phyloP scores from a whole-genome alignment of 192 early-diverging fungal genomes.

The Linnemannia hyalina region DNA sequence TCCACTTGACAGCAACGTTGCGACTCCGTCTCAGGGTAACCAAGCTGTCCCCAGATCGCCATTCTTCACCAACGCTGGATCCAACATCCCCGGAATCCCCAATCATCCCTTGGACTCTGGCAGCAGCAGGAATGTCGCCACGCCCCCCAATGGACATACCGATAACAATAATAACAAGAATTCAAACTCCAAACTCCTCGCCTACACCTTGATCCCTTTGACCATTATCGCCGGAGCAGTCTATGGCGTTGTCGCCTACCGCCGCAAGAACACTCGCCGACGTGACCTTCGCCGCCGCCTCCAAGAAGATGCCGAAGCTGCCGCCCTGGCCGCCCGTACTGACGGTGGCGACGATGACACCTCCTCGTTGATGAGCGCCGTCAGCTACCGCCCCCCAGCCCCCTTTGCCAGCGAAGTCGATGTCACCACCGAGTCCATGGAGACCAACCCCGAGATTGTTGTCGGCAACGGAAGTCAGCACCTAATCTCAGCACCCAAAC shows the following conservation, averaged over 20 bases:
- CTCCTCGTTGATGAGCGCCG: slow-evolving; percentile 29
- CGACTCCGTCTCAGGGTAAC: neutral
- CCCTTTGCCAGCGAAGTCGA: slow-evolving; percentile 46
- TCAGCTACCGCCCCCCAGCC: slow-evolving; percentile 48
- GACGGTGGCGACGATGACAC: slow-evolving; percentile 12
- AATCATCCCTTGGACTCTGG: neutral
- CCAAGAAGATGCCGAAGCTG: slow-evolving; percentile 29
- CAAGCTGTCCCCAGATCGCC: neutral
- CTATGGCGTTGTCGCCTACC: slow-evolving; percentile 47
- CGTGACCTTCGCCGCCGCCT: slow-evolving; percentile 19
- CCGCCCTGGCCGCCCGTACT: neutral
- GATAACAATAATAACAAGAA: neutral
- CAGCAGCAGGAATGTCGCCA: neutral
- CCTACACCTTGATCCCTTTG: slow-evolving; percentile 36
- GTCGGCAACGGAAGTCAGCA: slow-evolving; percentile 3
- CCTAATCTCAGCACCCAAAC: slow-evolving; percentile 44
- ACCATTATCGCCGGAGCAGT: slow-evolving; percentile 28
- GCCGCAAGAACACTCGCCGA: slow-evolving; percentile 32
- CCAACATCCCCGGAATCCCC: neutral
- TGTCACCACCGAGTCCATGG: slow-evolving; percentile 36
- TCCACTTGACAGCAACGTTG: neutral
- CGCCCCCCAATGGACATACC: neutral
- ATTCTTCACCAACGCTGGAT: slow-evolving; percentile 14
- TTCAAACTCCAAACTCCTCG: slow-evolving; percentile 12
- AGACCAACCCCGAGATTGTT: slow-evolving; percentile 19